Evolutionary conservation across 2,329 filamentous ascomycete species (phyloP).

Genomic region (Nannizziopsis arthrosporioides): DNA sequence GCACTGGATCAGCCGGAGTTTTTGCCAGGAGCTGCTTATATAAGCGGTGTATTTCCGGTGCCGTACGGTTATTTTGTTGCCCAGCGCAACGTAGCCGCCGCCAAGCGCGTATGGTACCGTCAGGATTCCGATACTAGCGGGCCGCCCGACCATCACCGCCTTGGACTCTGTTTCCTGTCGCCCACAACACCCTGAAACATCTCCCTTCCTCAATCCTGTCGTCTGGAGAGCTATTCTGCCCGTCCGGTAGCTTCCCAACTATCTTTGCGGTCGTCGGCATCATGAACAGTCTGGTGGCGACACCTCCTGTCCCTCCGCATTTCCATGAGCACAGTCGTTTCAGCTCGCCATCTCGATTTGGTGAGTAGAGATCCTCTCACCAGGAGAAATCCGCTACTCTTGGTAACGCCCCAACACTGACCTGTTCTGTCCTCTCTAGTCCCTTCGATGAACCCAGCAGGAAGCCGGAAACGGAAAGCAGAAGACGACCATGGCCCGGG

Average conservation of each 20-base stretch:
- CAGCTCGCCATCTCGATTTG: slow-evolving; percentile 45
- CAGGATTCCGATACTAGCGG: slow-evolving; percentile 2
- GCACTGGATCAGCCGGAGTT: too few species aligned
- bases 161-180: slow-evolving; percentile 15
- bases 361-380: slow-evolving; percentile 33
- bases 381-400: slow-evolving; percentile 1
- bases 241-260: not conserved
- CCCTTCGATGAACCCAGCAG: slow-evolving; percentile 31
- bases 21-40: not conserved
- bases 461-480: slow-evolving; percentile 72
- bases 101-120: slow-evolving; percentile 7
- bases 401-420: slow-evolving; percentile 3
- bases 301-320: slow-evolving; percentile 50
- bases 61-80: slow-evolving; percentile 10
- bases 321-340: slow-evolving; percentile 50
- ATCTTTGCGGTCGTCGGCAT: slow-evolving; percentile 23
- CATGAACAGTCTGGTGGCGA: slow-evolving; percentile 52
- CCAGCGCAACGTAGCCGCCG: slow-evolving; percentile 1
- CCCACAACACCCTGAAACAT: slow-evolving; percentile 8
- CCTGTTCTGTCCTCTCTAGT: slow-evolving; percentile 18
- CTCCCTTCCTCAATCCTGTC: slow-evolving; percentile 6
- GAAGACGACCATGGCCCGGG: slow-evolving; percentile 48
- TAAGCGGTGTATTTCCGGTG: not conserved
- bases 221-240: not conserved
- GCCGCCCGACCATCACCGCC: slow-evolving; percentile 2